Evolutionary conservation across 23 red algal species (phyloP).

Genomic region (Gracilaria caudata): DNA sequence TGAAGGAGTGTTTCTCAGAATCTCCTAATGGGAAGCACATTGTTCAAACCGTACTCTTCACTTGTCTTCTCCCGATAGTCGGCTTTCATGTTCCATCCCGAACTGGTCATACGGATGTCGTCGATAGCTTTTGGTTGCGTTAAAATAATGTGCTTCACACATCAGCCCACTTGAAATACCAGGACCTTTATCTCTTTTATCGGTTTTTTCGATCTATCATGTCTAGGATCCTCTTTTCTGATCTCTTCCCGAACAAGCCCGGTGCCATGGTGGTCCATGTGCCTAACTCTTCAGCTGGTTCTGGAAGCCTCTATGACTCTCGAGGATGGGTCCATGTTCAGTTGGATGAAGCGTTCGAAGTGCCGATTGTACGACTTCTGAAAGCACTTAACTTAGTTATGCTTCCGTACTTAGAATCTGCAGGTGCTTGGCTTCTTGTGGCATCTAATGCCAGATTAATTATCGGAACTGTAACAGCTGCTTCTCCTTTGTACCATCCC

Average conservation of each 20-base stretch:
- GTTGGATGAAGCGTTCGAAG: conserved; percentile 19
- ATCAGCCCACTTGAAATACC: conserved; percentile 14
- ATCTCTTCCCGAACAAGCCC: conserved; percentile 33
- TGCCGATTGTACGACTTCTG: conserved; percentile 10
- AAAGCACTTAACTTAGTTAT: conserved; percentile 17
- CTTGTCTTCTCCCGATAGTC: neutral
- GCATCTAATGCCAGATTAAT: neutral
- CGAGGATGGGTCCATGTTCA: conserved; percentile 14
- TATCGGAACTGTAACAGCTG: neutral
- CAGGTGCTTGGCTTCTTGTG: neutral
- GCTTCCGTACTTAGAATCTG: neutral
- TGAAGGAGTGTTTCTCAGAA: neutral
- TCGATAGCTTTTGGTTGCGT: conserved; percentile 28
- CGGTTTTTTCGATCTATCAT: conserved; percentile 13
- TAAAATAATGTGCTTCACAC: conserved; percentile 21
- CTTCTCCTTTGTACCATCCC: neutral
- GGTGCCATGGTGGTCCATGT: neutral
- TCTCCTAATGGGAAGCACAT: conserved; percentile 4
- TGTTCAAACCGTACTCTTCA: neutral
- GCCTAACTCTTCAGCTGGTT: neutral
- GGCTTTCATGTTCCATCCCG: conserved; percentile 25
- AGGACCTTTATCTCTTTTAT: conserved; percentile 30
- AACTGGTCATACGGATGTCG: conserved; percentile 4
- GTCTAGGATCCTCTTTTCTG: neutral
- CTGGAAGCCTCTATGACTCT: neutral